Conservation (phyloP, 768 basidiomycete genomes). For the Strobilomyces echinocephalus region DNA sequence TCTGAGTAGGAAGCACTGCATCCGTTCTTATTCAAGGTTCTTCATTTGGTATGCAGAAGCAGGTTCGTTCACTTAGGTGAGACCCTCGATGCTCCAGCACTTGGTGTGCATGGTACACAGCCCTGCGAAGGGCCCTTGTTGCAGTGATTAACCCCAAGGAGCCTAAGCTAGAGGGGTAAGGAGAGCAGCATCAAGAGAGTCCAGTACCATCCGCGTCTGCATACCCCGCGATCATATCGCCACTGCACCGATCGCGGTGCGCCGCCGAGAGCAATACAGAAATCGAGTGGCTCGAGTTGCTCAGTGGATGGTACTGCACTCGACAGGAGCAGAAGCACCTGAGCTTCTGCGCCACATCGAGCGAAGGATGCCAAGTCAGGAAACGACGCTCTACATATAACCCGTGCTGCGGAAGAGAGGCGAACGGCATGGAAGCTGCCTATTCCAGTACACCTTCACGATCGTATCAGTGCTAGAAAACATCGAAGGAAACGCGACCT, state of each 20-base stretch:
- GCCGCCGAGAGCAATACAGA: constrained; percentile 6
- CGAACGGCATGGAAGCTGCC: constrained; percentile 17
- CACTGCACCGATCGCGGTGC: constrained; percentile 5
- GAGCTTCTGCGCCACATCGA: constrained; percentile 14
- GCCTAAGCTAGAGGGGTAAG: neutral
- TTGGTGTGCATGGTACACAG: constrained; percentile 64
- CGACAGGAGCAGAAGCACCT: constrained; percentile 24
- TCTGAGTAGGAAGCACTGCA: constrained; percentile 53
- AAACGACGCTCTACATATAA: constrained; percentile 9
- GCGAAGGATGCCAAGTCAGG: constrained; percentile 9
- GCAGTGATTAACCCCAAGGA: neutral
- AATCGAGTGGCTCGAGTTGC: neutral
- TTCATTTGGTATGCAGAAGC: constrained; percentile 10
- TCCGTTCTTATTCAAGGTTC: constrained; percentile 9
- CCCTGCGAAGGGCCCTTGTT: constrained; percentile 46
- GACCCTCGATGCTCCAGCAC: constrained; percentile 75
- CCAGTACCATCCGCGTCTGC: constrained; percentile 1
- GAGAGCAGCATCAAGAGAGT: neutral
- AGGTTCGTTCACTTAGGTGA: constrained; percentile 56
- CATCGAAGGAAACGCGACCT: constrained; percentile 2
- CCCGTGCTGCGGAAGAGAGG: constrained; percentile 11
- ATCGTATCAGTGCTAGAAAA: constrained; percentile 10
- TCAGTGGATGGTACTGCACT: neutral
- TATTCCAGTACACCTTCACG: constrained; percentile 13
- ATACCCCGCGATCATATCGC: constrained; percentile 9